Base-by-base conservation (phyloP, 257 asterid species). In the Perilla frutescens region DNA sequence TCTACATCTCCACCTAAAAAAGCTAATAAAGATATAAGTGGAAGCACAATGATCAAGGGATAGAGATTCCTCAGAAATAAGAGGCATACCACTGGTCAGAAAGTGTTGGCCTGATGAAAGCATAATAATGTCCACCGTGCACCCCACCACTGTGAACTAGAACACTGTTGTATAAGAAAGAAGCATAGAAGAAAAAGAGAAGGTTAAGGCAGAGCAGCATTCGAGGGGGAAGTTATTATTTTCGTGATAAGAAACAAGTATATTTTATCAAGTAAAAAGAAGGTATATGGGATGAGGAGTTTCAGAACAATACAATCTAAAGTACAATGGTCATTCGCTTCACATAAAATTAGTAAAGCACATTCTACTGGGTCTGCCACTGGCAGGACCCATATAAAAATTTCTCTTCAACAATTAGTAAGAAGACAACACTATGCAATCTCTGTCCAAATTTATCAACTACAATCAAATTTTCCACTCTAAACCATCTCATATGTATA, bases 51-150 rank as follows among this genome's bases (percentile, higher is more conserved):
- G 29, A 62, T n/a, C 49, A 43, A 57, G 31, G 40, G 29, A 36
- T 66, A 49, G 31, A 45, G 32, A 32, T 48, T 58, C 58, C 54
- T 74, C 67, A 66, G 61, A 82, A 60, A 32, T 44, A 50, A 32
- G 73, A 57, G 14, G 45, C 85, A 63, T 92, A 95, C 99, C 99
- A 95, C 62, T 86, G 96, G 71, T 92, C 97, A 63, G 97, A 85
- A 61, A 92, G 90, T 20, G 94, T 92, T 9, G 99, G 99, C 83
- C 99, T 90, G 88, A 92, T 95, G 84, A 84, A 95, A 73, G 98
- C 99, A 87, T 92, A 92, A 83, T 95, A 95, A 70, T 92, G 99
- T 71, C 99, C 99, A 67, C 99, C 98, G 51, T 95, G 99, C 77
- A 92, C 97, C 37, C 98, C 97, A 15, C 99, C 98, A 4, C 98